phyloP scores from a whole-genome alignment of 192 early-diverging fungal genomes.

The Podila verticillata region DNA sequence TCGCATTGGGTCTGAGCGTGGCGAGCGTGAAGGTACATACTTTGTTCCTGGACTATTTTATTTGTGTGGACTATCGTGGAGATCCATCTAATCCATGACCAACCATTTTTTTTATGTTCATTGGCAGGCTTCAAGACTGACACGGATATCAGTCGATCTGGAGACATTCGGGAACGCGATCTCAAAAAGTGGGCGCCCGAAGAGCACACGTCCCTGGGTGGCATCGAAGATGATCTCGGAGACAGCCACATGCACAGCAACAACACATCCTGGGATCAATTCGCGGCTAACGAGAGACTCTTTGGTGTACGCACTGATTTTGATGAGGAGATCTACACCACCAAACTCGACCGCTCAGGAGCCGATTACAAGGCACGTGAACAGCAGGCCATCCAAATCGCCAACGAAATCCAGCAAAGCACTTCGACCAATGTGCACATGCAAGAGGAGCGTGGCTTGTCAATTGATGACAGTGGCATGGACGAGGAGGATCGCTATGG shows the following conservation, averaged over 20 bases:
- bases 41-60: conserved; percentile 2
- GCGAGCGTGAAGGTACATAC: conserved; percentile 62
- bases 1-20: conserved; percentile 43
- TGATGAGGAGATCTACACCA: conserved; percentile 97
- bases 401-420: conserved; percentile 89
- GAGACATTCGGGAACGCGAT: conserved; percentile 78
- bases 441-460: conserved; percentile 86
- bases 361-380: conserved; percentile 90
- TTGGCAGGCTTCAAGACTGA: conserved; percentile 86
- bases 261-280: conserved; percentile 91
- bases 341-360: conserved; percentile 83
- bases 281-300: conserved; percentile 89
- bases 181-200: conserved; percentile 89
- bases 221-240: conserved; percentile 50
- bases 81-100: no score
- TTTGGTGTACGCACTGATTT: conserved; percentile 98
- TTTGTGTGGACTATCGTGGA: neutral
- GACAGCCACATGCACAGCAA: conserved; percentile 22
- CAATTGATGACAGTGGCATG: conserved; percentile 68
- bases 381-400: conserved; percentile 85
- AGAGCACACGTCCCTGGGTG: conserved; percentile 54
- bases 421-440: conserved; percentile 81
- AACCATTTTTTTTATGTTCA: no score
- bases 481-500: conserved; percentile 95
- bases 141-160: conserved; percentile 81